phyloP scores from a whole-genome alignment of 495 filamentous ascomycete genomes.

The Tuber magnatum region DNA sequence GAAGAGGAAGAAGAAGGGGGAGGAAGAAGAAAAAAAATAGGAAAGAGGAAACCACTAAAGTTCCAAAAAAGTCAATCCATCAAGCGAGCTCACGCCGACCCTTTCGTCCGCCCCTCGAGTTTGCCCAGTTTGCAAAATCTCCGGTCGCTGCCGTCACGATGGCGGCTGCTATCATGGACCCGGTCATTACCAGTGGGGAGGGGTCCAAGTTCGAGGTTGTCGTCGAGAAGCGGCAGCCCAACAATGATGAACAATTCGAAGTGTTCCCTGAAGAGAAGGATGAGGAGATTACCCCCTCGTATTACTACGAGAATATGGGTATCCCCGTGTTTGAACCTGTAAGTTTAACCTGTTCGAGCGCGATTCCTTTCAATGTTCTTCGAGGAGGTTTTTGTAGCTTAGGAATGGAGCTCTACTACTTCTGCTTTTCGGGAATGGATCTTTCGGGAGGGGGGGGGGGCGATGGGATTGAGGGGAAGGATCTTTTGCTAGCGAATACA shows the following conservation, averaged over 20 bases:
- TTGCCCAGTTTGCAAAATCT: constrained; percentile 11
- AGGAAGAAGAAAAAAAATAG: background rate
- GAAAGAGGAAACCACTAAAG: constrained; percentile 15
- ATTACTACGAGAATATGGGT: constrained; percentile 76
- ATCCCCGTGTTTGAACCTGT: constrained; percentile 92
- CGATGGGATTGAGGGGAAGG: constrained; percentile 30
- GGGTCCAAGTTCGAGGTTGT: constrained; percentile 38
- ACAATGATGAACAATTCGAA: constrained; percentile 43
- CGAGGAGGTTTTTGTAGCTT: constrained; percentile 20
- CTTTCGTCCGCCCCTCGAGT: constrained; percentile 18
- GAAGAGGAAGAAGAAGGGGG: background rate
- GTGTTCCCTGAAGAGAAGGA: constrained; percentile 44
- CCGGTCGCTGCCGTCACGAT: constrained; percentile 31
- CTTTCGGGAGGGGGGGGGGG: constrained; percentile 27
- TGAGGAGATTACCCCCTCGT: constrained; percentile 69
- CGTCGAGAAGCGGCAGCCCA: constrained; percentile 42
- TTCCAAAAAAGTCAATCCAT: background rate
- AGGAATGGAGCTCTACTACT: background rate
- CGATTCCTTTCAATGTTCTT: constrained; percentile 22
- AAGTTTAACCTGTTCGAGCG: constrained; percentile 43
- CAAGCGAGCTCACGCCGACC: background rate
- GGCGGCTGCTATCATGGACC: constrained; percentile 22
- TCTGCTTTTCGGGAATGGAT: constrained; percentile 9
- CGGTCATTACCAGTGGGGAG: constrained; percentile 27
- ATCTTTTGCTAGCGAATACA: constrained; percentile 5